Conservation (phyloP, 352 stramenopile genomes). For the Phytophthora hibernalis region DNA sequence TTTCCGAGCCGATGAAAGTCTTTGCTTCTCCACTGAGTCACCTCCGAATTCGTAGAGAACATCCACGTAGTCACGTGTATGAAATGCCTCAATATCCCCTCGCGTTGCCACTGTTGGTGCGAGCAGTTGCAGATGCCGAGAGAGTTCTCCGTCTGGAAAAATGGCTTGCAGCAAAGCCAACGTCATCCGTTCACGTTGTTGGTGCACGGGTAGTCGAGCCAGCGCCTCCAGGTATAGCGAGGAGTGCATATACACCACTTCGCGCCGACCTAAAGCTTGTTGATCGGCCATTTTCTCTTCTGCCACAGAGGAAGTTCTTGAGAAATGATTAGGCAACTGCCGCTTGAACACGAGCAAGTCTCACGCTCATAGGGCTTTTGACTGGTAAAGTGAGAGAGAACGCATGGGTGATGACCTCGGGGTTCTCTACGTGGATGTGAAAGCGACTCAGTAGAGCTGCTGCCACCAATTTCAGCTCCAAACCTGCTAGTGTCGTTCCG, state of each 20-base stretch:
- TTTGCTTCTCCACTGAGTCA: not conserved
- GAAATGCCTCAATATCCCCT: constrained; percentile 43
- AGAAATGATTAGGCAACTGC: not conserved
- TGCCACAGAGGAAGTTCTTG: not conserved
- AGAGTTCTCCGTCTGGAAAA: constrained; percentile 10
- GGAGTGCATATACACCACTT: constrained; percentile 18
- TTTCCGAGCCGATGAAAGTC: not conserved
- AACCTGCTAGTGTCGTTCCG: constrained; percentile 40
- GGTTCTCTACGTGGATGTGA: constrained; percentile 38
- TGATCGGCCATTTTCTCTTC: not conserved
- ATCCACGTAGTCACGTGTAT: constrained; percentile 27
- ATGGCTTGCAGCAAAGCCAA: constrained; percentile 45
- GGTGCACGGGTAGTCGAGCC: constrained; percentile 46
- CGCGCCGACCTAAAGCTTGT: not conserved
- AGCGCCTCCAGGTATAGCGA: constrained; percentile 36
- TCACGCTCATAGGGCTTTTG: constrained; percentile 39
- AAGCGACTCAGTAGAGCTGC: constrained; percentile 45
- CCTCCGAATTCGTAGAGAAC: constrained; percentile 8
- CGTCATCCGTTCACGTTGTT: constrained; percentile 51
- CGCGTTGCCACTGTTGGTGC: constrained; percentile 41
- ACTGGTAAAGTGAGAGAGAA: constrained; percentile 50
- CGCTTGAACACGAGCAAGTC: constrained; percentile 19
- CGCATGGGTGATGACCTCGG: constrained; percentile 34
- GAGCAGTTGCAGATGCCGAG: constrained; percentile 43
- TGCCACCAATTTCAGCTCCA: constrained; percentile 53